phyloP scores from a whole-genome alignment of 441 rosid species.

The Croton setiger region DNA sequence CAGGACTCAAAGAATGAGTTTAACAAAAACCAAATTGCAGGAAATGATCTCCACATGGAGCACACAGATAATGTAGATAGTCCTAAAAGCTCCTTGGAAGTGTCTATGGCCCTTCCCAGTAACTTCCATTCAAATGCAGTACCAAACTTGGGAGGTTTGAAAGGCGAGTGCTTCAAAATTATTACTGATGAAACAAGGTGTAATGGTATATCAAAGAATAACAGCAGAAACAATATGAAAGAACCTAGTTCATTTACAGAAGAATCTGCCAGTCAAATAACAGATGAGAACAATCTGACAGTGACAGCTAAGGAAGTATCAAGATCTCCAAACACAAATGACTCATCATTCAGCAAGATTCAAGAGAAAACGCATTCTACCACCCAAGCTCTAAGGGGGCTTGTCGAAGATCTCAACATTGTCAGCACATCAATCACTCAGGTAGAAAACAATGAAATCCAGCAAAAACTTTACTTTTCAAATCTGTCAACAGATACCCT shows the following conservation, averaged over 20 bases:
- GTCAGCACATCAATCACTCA: conserved; percentile 25
- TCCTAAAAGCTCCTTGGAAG: conserved; percentile 31
- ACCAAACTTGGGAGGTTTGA: conserved; percentile 24
- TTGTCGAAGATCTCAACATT: conserved; percentile 26
- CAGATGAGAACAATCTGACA: conserved; percentile 26
- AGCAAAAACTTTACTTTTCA: conserved; percentile 14
- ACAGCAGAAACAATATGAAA: conserved; percentile 20
- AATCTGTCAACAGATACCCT: conserved; percentile 32
- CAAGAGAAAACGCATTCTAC: conserved; percentile 26
- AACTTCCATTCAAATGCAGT: conserved; percentile 30
- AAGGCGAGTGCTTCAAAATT: conserved; percentile 29
- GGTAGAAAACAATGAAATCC: conserved; percentile 29
- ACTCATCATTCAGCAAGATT: conserved; percentile 30
- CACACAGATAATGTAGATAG: conserved; percentile 25
- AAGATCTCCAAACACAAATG: conserved; percentile 31
- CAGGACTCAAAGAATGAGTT: conserved; percentile 30
- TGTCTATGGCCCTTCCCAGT: conserved; percentile 26
- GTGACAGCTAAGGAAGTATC: conserved; percentile 23
- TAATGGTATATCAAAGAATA: conserved; percentile 23
- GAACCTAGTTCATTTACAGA: conserved; percentile 27
- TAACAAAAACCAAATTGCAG: conserved; percentile 16
- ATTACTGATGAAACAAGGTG: conserved; percentile 31
- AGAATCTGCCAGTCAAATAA: conserved; percentile 28
- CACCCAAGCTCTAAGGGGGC: conserved; percentile 25
- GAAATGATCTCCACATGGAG: conserved; percentile 20